phyloP scores from a whole-genome alignment of 768 basidiomycete species.

The Rickenella mellea region DNA sequence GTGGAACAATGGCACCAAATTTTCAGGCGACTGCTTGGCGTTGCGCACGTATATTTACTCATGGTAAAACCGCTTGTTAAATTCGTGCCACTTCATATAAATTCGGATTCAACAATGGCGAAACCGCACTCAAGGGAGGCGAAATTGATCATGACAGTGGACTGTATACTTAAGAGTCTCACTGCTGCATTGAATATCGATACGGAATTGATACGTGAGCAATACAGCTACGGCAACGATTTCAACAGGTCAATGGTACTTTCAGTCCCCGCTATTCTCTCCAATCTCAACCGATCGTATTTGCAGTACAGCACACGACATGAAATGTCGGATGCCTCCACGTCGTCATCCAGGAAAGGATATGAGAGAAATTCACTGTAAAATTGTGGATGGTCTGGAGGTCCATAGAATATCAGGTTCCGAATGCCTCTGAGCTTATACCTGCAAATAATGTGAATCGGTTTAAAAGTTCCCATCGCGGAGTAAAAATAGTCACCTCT shows the following conservation, averaged over 20 bases:
- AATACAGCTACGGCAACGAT: not conserved
- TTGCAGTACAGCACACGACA: slow-evolving; percentile 75
- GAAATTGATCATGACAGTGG: too few relatives aligned
- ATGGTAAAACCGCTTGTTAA: too few relatives aligned
- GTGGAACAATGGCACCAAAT: too few relatives aligned
- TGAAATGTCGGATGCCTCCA: slow-evolving; percentile 82
- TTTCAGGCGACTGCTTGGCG: too few relatives aligned
- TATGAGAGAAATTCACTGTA: slow-evolving; percentile 85
- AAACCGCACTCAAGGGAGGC: too few relatives aligned
- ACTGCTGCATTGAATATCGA: too few relatives aligned
- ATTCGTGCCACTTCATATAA: too few relatives aligned
- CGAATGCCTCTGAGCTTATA: slow-evolving; percentile 91
- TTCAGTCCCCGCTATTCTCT: slow-evolving; percentile 64
- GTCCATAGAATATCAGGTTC: slow-evolving; percentile 88
- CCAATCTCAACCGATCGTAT: slow-evolving; percentile 83
- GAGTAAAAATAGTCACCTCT: slow-evolving; percentile 38
- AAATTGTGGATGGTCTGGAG: slow-evolving; percentile 85
- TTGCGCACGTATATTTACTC: too few relatives aligned
- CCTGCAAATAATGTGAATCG: slow-evolving; percentile 25
- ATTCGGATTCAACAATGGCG: too few relatives aligned
- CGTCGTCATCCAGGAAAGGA: slow-evolving; percentile 83
- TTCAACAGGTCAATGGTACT: slow-evolving; percentile 21
- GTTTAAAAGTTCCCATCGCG: not conserved
- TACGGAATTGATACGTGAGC: too few relatives aligned
- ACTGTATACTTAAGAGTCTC: too few relatives aligned